phyloP scores from a whole-genome alignment of 2,329 filamentous ascomycete species.

The Pezizomycotina sp. region DNA sequence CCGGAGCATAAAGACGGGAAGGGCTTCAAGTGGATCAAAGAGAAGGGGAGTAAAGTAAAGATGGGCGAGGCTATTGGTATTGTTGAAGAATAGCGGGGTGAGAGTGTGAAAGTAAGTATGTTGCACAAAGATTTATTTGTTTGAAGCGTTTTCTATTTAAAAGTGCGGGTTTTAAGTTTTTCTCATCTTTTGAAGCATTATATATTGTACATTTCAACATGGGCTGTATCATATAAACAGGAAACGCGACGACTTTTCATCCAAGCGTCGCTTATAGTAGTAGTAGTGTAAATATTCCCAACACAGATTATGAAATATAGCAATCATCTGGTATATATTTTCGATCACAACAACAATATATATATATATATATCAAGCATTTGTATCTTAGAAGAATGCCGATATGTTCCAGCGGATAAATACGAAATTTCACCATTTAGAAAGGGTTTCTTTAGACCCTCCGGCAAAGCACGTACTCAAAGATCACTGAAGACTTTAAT shows the following conservation, averaged over 20 bases:
- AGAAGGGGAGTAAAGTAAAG: slow-evolving; percentile 74
- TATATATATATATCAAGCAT: slow-evolving; percentile 2
- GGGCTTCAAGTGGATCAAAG: slow-evolving; percentile 73
- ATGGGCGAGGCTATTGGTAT: slow-evolving; percentile 74
- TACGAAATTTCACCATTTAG: slow-evolving; percentile 20
- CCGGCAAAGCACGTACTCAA: slow-evolving; percentile 19
- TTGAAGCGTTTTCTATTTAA: no score
- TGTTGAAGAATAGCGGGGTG: slow-evolving; percentile 43
- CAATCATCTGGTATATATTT: not conserved
- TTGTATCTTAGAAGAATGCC: not conserved
- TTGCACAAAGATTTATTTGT: no score
- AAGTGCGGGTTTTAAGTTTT: no score
- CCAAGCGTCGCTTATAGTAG: no score
- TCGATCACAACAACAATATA: not conserved
- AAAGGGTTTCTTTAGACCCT: slow-evolving; percentile 6
- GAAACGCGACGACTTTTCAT: no score
- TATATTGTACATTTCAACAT: no score
- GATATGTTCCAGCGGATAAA: slow-evolving; percentile 19
- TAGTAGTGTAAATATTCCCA: no score
- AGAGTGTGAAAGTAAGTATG: no score
- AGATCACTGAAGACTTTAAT: slow-evolving; percentile 20
- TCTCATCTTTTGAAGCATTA: no score
- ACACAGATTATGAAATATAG: no score
- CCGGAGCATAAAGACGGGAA: slow-evolving; percentile 47
- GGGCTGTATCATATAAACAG: no score